Evolutionary conservation across 2,329 filamentous ascomycete genomes (phyloP), one percentile per base, ranked within the genome.

Genomic region (Camptophora hylomeconis): DNA sequence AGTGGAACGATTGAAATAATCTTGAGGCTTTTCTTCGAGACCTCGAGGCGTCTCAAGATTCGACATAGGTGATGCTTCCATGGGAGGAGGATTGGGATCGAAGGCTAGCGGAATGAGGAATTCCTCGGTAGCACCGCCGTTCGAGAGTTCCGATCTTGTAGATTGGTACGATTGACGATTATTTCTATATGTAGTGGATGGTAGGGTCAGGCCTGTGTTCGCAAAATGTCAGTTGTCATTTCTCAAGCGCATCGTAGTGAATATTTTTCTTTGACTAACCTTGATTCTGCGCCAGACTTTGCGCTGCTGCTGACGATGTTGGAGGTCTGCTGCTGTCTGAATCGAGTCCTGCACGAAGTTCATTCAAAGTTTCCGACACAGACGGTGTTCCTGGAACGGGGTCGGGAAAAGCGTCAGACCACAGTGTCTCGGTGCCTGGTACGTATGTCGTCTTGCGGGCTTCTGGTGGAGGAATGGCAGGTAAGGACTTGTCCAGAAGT

Each of bases 401-500:
- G 7, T 17, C 6, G 7, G 12, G n/a, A 51, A 61, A 70, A 7
- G 67, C 67, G 28, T 74, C 68, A 20, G 57, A 13, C 21, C 11
- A 5, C 4, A 4, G 11, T 17, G 19, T 7, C 15, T 26, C 29
- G 19, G 24, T 13, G 10, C 16, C 9, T 14, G 10, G 32, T 3
- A 38, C 25, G 21, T 40, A 41, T 8, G 41, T 38, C 5, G 38
- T 37, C 13, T 32, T 37, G 17, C 37, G 38, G 17, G 41, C 36
- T 21, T 41, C 43, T 24, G 72, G 82, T 5, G 81, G 80, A 17
- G 87, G 89, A 14, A 95, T 66, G 15, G 89, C 89, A 12, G 89
- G 89, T 19, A 98, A 62, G 5, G 84, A 92, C 54, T 95, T 95
- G 52, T 98, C 87, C 20, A 80, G 72, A 38, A 82, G 75, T 61